Evolutionary conservation across 1,139 yeast genomes (phyloP), one percentile per base, ranked within the genome.

Genomic region (Candida sanyaensis): DNA sequence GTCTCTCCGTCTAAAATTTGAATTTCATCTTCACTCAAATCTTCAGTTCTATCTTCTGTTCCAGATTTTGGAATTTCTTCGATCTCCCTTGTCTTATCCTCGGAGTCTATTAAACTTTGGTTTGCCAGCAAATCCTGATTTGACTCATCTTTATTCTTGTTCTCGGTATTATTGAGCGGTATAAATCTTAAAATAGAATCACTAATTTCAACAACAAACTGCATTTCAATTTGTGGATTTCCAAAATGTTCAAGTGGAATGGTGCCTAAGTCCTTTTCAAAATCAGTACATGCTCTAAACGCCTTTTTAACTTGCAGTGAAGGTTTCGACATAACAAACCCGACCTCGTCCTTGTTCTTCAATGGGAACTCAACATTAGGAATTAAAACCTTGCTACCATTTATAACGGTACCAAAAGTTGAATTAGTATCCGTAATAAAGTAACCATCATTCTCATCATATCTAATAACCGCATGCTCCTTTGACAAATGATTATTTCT

Each of bases 391-490:
- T 42, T 27, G 6, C 59, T 45, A 23, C 60, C 58, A 50, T 72
- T 69, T 42, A 71, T 48, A 13, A 71, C 55, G 6, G 79, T 74
- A 0, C 80, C 80, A 57, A 73, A 75, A 29, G 75, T 72, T 5
- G 77, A 72, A 10, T 54, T 54, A 11, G 53, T 51, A 51, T 75
- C 80, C 47, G 56, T 57, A 37, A 75, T 47, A 36, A 42, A 58
- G 45, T 73, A 60, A 9, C 41, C 42, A n/a, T 59, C 61, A 29
- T 59, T 53, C 11, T 40, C 30, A 23, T 34, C 38, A 33, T 38
- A 47, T 31, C 40, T 36, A 23, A 47, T 42, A 9, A 13, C 27
- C 2, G 47, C 50, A 50, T 71, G 77, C 5, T 55, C 46, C 55
- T 70, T 70, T 12, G 75, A 69, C 45, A 71, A 57, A 53, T 71